Conservation (phyloP, 495 filamentous ascomycete genomes). For the Penicillium goetzii region DNA sequence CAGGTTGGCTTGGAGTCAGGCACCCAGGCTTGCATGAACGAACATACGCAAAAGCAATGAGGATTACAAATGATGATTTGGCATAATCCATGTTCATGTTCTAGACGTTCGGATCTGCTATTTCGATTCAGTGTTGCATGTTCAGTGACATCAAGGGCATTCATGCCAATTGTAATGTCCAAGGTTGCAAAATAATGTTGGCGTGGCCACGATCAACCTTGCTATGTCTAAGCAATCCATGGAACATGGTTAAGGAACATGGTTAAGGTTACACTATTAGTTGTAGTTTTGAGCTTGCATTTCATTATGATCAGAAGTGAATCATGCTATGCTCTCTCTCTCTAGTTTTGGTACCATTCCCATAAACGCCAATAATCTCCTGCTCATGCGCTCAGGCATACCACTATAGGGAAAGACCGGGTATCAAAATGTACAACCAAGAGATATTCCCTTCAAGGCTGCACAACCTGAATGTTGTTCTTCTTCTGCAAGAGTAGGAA, state of each 20-base stretch:
- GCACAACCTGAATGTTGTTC: slow-evolving; percentile 96
- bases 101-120: not conserved
- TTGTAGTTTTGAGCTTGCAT: slow-evolving; percentile 4
- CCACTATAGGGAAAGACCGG: slow-evolving; percentile 7
- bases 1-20: slow-evolving; percentile 21
- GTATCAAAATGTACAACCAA: slow-evolving; percentile 23
- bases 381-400: slow-evolving; percentile 15
- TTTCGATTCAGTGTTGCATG: not conserved
- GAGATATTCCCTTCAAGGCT: slow-evolving; percentile 56
- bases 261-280: too few relatives aligned
- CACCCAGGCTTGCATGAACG: slow-evolving; percentile 28
- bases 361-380: slow-evolving; percentile 30
- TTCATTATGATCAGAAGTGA: slow-evolving; percentile 18
- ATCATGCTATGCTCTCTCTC: slow-evolving; percentile 30
- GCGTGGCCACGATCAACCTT: not conserved
- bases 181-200: too few relatives aligned
- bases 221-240: not conserved
- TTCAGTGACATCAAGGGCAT: not conserved
- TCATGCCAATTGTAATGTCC: not conserved
- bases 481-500: slow-evolving; percentile 70
- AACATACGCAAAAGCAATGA: slow-evolving; percentile 17
- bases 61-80: slow-evolving; percentile 4
- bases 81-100: not conserved
- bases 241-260: not conserved
- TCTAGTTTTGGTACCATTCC: slow-evolving; percentile 29